phyloP scores from a whole-genome alignment of 495 filamentous ascomycete genomes.

The Neurospora africana region DNA sequence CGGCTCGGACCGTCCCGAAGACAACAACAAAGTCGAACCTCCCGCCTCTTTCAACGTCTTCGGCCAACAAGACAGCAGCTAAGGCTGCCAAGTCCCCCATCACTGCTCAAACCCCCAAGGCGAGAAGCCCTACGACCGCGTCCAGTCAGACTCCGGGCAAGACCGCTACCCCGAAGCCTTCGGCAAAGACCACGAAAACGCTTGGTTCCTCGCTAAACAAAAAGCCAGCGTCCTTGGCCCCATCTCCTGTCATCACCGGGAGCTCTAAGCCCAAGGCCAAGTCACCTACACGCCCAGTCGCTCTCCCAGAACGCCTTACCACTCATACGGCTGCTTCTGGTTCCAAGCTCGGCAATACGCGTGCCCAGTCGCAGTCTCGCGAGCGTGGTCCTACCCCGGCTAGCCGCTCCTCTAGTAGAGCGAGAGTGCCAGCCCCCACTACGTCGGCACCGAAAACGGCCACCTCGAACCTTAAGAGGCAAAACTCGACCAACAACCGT shows the following conservation, averaged over 20 bases:
- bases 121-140: constrained; percentile 12
- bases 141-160: constrained; percentile 16
- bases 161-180: constrained; percentile 18
- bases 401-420: constrained; percentile 35
- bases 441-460: constrained; percentile 10
- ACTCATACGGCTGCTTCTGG: constrained; percentile 53
- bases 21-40: constrained; percentile 18
- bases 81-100: constrained; percentile 30
- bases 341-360: constrained; percentile 36
- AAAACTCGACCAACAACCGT: constrained; percentile 31
- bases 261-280: constrained; percentile 49
- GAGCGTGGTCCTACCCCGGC: constrained; percentile 22
- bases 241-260: constrained; percentile 26
- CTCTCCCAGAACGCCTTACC: constrained; percentile 49
- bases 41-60: constrained; percentile 18
- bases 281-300: constrained; percentile 55
- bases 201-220: constrained; percentile 17
- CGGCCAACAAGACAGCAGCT: constrained; percentile 26
- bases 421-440: constrained; percentile 25
- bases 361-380: constrained; percentile 26
- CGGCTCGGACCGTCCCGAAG: constrained; percentile 32
- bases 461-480: constrained; percentile 24
- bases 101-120: constrained; percentile 17
- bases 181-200: constrained; percentile 18
- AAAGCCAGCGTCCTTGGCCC: constrained; percentile 25